phyloP scores from a whole-genome alignment of 768 basidiomycete genomes.

The Kwoniella mangroviensis region DNA sequence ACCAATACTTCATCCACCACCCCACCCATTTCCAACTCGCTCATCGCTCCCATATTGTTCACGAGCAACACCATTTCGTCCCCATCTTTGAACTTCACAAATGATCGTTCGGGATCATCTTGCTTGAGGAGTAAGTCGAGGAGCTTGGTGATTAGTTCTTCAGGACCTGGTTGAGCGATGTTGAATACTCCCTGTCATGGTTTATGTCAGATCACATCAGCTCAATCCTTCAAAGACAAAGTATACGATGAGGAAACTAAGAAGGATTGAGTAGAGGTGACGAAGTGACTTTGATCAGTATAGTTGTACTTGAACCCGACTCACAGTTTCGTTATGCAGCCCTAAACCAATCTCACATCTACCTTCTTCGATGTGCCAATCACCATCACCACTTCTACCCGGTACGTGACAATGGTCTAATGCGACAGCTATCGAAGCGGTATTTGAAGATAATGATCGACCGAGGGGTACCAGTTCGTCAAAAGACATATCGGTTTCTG shows the following conservation, averaged over 20 bases:
- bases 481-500: constrained; percentile 69
- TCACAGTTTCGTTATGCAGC: constrained; percentile 86
- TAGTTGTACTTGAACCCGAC: constrained; percentile 60
- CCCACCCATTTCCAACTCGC: constrained; percentile 77
- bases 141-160: constrained; percentile 71
- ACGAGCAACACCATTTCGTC: constrained; percentile 68
- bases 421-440: constrained; percentile 83
- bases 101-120: constrained; percentile 71
- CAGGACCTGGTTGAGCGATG: constrained; percentile 66
- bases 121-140: constrained; percentile 72
- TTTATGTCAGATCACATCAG: not conserved
- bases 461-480: constrained; percentile 72
- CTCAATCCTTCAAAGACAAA: too few species aligned
- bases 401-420: constrained; percentile 88
- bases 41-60: constrained; percentile 86
- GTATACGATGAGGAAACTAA: constrained; percentile 40
- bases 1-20: constrained; percentile 66
- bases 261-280: too few species aligned
- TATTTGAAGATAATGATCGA: constrained; percentile 67
- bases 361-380: constrained; percentile 63
- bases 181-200: constrained; percentile 50
- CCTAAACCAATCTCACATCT: constrained; percentile 85
- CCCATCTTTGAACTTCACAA: constrained; percentile 50
- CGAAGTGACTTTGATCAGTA: too few species aligned
- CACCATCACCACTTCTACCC: constrained; percentile 71